These are phyloP conservation scores for Geranomyces michiganensis DNA, from an alignment of 192 early-diverging fungal genomes.

Conservation along the genomic window DNA sequence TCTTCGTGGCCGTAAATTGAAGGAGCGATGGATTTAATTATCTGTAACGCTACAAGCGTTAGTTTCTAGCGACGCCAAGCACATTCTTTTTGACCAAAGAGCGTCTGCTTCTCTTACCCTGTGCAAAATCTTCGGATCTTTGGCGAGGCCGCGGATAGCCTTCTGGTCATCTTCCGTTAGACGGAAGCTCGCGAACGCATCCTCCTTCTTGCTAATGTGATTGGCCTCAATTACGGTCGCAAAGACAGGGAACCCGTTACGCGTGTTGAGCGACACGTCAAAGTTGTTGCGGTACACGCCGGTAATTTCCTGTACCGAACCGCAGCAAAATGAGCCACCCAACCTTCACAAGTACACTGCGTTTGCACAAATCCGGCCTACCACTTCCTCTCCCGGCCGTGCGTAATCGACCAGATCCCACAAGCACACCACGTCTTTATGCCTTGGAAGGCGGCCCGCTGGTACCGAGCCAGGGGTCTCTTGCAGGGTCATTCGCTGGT, in stretches of 20 bases:
- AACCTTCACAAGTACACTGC: not conserved
- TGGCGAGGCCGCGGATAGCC: conserved; percentile 70
- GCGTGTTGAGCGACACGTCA: conserved; percentile 82
- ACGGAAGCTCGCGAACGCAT: conserved; percentile 82
- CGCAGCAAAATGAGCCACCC: not conserved
- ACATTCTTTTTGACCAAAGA: too few relatives aligned
- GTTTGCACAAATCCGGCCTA: conserved; percentile 32
- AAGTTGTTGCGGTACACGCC: conserved; percentile 96
- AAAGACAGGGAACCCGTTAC: conserved; percentile 97
- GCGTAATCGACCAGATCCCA: conserved; percentile 97
- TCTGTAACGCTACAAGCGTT: conserved; percentile 45
- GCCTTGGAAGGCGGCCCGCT: conserved; percentile 90
- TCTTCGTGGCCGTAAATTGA: conserved; percentile 99
- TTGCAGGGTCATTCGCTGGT: conserved; percentile 94
- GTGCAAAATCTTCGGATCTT: conserved; percentile 78
- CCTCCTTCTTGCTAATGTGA: conserved; percentile 85
- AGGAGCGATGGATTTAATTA: conserved; percentile 93
- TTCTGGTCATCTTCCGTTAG: conserved; percentile 91
- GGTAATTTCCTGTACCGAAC: conserved; percentile 71
- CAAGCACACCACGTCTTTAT: conserved; percentile 89
- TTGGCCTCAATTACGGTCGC: conserved; percentile 97
- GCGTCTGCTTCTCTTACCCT: conserved; percentile 59
- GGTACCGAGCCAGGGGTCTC: conserved; percentile 95
- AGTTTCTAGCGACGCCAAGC: not conserved
- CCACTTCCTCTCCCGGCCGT: conserved; percentile 94